These are phyloP conservation scores for Gymnopilus junonius DNA, from an alignment of 768 basidiomycete species.

Conservation along the genomic window DNA sequence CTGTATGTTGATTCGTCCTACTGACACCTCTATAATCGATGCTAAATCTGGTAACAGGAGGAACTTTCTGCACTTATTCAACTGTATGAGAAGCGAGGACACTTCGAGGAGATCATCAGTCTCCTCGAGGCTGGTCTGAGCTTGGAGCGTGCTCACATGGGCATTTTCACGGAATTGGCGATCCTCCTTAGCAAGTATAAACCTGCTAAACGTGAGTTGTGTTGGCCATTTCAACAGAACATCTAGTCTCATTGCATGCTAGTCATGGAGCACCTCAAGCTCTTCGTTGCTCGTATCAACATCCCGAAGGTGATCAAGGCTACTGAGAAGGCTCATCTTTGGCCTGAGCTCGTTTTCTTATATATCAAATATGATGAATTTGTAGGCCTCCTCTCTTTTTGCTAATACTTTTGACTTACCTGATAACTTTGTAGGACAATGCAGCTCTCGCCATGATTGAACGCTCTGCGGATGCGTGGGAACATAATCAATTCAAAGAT, in stretches of 20 bases:
- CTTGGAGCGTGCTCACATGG: constrained; percentile 98
- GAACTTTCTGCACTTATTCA: constrained; percentile 76
- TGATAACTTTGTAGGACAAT: constrained; percentile 67
- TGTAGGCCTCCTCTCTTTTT: constrained; percentile 44
- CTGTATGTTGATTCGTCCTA: constrained; percentile 42
- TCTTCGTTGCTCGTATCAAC: constrained; percentile 95
- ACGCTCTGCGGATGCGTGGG: constrained; percentile 97
- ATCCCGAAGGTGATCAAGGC: constrained; percentile 99
- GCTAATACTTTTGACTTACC: background rate
- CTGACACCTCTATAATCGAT: constrained; percentile 17
- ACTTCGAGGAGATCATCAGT: constrained; percentile 92
- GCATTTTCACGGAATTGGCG: constrained; percentile 95
- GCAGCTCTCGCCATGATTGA: constrained; percentile 99
- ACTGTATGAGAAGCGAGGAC: constrained; percentile 88
- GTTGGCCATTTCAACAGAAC: background rate
- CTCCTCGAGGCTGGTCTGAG: constrained; percentile 95
- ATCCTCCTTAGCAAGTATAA: constrained; percentile 94
- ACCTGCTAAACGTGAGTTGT: constrained; percentile 83
- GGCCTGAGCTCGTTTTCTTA: constrained; percentile 97
- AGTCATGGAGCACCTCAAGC: constrained; percentile 99
- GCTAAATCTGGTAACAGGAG: constrained; percentile 51
- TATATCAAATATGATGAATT: constrained; percentile 99
- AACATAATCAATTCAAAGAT: constrained; percentile 99
- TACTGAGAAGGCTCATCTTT: constrained; percentile 94
- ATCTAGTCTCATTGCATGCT: constrained; percentile 10